A percentile compares a stretch with the other conserved stretches of the same genome.
Conservation (phyloP, 1,284 basidiomycete genomes). For the Peniophora sp. region DNA sequence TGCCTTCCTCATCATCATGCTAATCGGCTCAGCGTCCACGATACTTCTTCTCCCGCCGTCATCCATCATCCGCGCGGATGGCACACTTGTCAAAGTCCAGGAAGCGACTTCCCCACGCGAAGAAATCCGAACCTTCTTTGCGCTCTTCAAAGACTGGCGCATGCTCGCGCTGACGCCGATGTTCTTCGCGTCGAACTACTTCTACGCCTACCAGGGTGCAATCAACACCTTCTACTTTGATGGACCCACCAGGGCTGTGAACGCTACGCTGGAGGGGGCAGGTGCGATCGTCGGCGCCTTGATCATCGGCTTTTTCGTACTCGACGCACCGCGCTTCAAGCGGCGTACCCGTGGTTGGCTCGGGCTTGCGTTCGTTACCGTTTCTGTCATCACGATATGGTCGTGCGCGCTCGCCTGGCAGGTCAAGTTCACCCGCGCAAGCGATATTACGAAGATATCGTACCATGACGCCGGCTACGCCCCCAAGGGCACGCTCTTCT, state of each 20-base stretch:
- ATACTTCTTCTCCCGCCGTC: slow-evolving; percentile 28
- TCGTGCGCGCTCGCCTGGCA: slow-evolving; percentile 27
- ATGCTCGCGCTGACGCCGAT: slow-evolving; percentile 30
- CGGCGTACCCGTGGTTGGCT: slow-evolving; percentile 33
- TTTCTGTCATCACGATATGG: slow-evolving; percentile 28
- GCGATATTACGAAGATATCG: slow-evolving; percentile 18
- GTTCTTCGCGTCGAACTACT: slow-evolving; percentile 34
- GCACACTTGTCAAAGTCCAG: slow-evolving; percentile 29
- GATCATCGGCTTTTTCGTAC: slow-evolving; percentile 29
- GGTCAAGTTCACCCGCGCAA: slow-evolving; percentile 23
- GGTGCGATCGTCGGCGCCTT: slow-evolving; percentile 34
- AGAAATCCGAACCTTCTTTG: slow-evolving; percentile 24
- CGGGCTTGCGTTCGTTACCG: slow-evolving; percentile 26
- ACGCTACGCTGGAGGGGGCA: slow-evolving; percentile 30
- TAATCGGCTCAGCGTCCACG: slow-evolving; percentile 28
- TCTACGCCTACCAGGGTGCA: slow-evolving; percentile 35
- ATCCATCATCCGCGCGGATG: slow-evolving; percentile 29
- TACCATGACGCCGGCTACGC: slow-evolving; percentile 24
- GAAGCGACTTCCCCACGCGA: slow-evolving; percentile 24
- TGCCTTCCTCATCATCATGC: slow-evolving; percentile 34
- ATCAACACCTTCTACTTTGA: slow-evolving; percentile 28
- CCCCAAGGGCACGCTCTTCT: slow-evolving; percentile 28
- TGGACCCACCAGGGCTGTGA: slow-evolving; percentile 33
- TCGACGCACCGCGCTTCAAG: slow-evolving; percentile 26
- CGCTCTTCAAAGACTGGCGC: slow-evolving; percentile 30